Percentiles rank a stretch among this genome's conserved stretches.
phyloP scores from a whole-genome alignment of 495 filamentous ascomycete species.

The Xylaria bambusicola region DNA sequence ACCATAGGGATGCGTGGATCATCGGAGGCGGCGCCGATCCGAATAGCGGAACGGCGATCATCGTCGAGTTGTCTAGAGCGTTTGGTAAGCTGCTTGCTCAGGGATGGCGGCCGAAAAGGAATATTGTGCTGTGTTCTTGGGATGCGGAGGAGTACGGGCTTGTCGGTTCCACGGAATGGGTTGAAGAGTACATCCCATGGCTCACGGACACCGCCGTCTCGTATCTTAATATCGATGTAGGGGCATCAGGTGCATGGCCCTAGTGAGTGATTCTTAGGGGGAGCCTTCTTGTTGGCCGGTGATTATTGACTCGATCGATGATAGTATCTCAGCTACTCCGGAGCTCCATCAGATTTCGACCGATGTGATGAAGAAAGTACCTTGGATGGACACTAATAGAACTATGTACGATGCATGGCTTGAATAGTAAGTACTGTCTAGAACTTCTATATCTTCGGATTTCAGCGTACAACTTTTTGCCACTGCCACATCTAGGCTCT shows the following conservation, averaged over 20 bases:
- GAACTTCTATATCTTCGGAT: no score
- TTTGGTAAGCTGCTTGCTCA: slow-evolving; percentile 71
- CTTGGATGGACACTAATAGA: slow-evolving; percentile 72
- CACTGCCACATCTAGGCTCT: no score
- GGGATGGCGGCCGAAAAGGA: slow-evolving; percentile 82
- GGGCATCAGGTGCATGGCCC: slow-evolving; percentile 69
- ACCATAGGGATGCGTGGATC: slow-evolving; percentile 89
- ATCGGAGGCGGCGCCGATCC: slow-evolving; percentile 77
- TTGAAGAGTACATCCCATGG: slow-evolving; percentile 85
- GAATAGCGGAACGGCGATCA: slow-evolving; percentile 77
- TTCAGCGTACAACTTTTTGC: no score
- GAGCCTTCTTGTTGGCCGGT: no score
- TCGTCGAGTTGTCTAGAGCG: slow-evolving; percentile 75
- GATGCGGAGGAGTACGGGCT: slow-evolving; percentile 86
- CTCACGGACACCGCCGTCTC: slow-evolving; percentile 71
- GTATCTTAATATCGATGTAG: slow-evolving; percentile 85
- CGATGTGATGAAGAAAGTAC: slow-evolving; percentile 65
- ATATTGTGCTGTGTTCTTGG: slow-evolving; percentile 86
- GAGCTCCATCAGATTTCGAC: slow-evolving; percentile 71
- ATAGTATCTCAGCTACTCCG: slow-evolving; percentile 63
- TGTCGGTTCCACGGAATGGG: slow-evolving; percentile 85
- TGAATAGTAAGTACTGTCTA: slow-evolving; percentile 30
- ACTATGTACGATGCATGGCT: slow-evolving; percentile 67
- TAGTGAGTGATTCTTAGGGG: slow-evolving; percentile 18
- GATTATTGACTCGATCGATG: no score